phyloP scores from a whole-genome alignment of 108 stramenopile genomes.

The Skeletonema tropicum region DNA sequence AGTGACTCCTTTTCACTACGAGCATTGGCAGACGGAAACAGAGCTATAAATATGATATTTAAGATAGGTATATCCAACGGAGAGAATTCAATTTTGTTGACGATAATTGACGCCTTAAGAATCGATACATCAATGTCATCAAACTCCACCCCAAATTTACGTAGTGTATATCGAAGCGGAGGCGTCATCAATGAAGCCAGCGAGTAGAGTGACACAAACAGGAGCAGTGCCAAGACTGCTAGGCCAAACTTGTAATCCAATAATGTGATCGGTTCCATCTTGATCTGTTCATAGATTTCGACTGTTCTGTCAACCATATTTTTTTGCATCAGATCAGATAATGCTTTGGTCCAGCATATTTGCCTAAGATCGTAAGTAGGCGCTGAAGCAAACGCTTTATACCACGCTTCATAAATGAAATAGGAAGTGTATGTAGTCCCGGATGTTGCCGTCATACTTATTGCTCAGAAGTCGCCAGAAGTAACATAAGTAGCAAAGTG shows the following conservation, averaged over 20 bases:
- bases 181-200: neutral
- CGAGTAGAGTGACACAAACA: neutral
- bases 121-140: neutral
- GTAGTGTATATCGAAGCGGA: neutral
- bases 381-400: no score
- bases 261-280: neutral
- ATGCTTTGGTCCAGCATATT: neutral
- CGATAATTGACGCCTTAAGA: neutral
- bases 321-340: neutral
- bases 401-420: no score
- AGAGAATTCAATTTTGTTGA: neutral
- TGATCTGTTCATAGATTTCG: neutral
- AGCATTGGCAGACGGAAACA: neutral
- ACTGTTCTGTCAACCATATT: neutral
- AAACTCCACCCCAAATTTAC: neutral
- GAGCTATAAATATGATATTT: neutral
- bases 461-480: no score
- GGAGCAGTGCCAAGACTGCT: neutral
- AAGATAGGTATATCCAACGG: neutral
- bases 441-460: no score
- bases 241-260: neutral
- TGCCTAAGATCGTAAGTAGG: neutral
- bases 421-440: no score
- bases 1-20: neutral
- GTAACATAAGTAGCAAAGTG: no score